Evolutionary conservation across 2,329 filamentous ascomycete species (phyloP), one percentile per base, ranked within the genome.

Genomic region (Penicillium frequentans): DNA sequence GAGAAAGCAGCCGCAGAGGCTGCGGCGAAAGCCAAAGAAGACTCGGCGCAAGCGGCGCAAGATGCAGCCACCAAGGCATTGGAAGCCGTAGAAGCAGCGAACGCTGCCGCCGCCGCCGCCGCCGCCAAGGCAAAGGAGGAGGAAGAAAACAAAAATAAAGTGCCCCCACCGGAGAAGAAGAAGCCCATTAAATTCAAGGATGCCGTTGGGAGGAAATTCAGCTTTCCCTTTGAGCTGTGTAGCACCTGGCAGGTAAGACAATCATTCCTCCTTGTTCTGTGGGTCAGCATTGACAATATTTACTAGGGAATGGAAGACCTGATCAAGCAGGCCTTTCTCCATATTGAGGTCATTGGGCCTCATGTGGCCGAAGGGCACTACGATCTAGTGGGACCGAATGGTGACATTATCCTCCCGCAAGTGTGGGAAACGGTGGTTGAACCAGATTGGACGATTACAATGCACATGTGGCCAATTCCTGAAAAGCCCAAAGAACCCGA

Each of bases 131-230:
- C 74, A 9, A 63, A 72, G 47, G 69, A 66, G 45, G 70, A 68
- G 26, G 70, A 70, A 64, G 27, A 68, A 67, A 52, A 52, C 27
- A 52, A 51, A 26, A 37, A 27, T 64, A 62, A 19, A 31, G 26
- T 33, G 14, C 70, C 73, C n/a, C 78, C 81, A 2, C 80, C 84
- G n/a, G 79, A 81, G 55, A 81, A 81, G 64, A 90, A 91, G 73
- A 81, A 86, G 44, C 90, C 90, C 2, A 90, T 96, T 72, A 88
- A 88, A 64, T 96, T 96, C 78, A 96, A 96, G 75, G 93, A 97
- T 71, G 92, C 92, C 1, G 86, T 97, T 16, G 90, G 91, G 31
- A 84, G 93, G 64, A 96, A 96, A 74, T 97, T 96, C 73, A 95
- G 86, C 75, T 96, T 97, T 69, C 93, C 93, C 1, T 96, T 88